A percentile compares a stretch with the other conserved stretches of the same genome.
phyloP scores from a whole-genome alignment of 1,139 yeast genomes.

The Hansenula lynferdii region DNA sequence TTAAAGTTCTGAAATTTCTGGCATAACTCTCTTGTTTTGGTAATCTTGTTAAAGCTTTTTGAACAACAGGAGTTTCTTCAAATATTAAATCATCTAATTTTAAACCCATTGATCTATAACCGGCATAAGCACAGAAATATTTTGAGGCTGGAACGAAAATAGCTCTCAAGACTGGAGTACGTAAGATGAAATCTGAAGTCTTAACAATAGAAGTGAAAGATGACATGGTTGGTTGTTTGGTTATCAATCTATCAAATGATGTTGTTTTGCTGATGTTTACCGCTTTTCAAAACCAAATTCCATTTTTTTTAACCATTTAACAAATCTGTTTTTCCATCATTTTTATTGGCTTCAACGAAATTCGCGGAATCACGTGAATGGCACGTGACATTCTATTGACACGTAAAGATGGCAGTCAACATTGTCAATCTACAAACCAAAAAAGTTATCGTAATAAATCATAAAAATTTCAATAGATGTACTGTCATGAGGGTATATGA shows the following conservation, averaged over 20 bases:
- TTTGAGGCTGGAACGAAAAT: conserved; percentile 77
- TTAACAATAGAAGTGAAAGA: conserved; percentile 80
- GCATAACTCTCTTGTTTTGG: conserved; percentile 83
- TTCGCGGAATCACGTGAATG: neutral
- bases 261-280: neutral
- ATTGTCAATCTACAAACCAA: neutral
- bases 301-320: conserved; percentile 1
- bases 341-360: conserved; percentile 12
- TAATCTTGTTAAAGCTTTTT: conserved; percentile 83
- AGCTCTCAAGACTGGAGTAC: conserved; percentile 73
- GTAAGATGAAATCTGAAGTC: conserved; percentile 74
- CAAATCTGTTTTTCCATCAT: conserved; percentile 13
- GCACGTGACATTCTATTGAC: neutral
- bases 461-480: too few relatives aligned
- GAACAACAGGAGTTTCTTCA: conserved; percentile 85
- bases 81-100: conserved; percentile 80
- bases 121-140: conserved; percentile 67
- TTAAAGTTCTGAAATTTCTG: conserved; percentile 85
- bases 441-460: too few relatives aligned
- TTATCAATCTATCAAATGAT: neutral
- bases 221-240: conserved; percentile 4
- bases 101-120: conserved; percentile 92
- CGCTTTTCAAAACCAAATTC: neutral
- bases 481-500: too few relatives aligned
- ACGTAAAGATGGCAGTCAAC: neutral